Percentiles rank a stretch among this genome's conserved stretches.
phyloP scores from a whole-genome alignment of 2,329 filamentous ascomycete genomes.

The Colletotrichum agaves region DNA sequence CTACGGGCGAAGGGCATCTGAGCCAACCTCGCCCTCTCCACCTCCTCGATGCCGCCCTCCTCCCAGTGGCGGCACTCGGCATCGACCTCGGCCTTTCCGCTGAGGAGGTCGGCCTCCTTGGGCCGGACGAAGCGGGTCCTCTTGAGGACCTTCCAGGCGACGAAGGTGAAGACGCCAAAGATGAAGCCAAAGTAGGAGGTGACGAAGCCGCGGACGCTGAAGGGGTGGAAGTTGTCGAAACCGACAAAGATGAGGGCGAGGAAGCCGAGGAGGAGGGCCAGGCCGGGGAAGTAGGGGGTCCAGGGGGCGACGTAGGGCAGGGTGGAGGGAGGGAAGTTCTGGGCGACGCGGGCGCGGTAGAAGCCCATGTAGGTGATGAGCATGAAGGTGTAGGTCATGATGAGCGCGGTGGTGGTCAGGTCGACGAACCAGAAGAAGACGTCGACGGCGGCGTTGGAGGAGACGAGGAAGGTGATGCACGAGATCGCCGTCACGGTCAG shows the following conservation, averaged over 20 bases:
- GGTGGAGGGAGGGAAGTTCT: slow-evolving; percentile 58
- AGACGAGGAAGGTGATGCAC: slow-evolving; percentile 51
- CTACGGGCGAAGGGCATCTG: slow-evolving; percentile 49
- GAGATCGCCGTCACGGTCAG: slow-evolving; percentile 46
- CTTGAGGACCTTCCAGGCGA: slow-evolving; percentile 74
- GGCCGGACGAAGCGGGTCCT: slow-evolving; percentile 66
- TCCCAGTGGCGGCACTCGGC: slow-evolving; percentile 60
- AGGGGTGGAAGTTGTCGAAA: slow-evolving; percentile 65
- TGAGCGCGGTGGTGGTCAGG: slow-evolving; percentile 66
- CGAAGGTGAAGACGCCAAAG: slow-evolving; percentile 66
- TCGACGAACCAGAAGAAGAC: slow-evolving; percentile 58
- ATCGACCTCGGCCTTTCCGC: slow-evolving; percentile 73
- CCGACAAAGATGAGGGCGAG: slow-evolving; percentile 66
- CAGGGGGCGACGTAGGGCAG: slow-evolving; percentile 62
- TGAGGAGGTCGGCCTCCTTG: slow-evolving; percentile 69
- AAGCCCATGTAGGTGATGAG: slow-evolving; percentile 58
- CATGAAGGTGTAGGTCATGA: slow-evolving; percentile 68
- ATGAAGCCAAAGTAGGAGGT: slow-evolving; percentile 65
- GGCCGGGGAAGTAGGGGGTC: slow-evolving; percentile 63
- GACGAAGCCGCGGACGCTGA: slow-evolving; percentile 59
- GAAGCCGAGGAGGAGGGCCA: slow-evolving; percentile 57
- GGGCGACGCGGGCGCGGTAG: slow-evolving; percentile 63
- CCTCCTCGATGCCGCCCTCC: slow-evolving; percentile 58
- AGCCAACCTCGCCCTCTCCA: slow-evolving; percentile 50
- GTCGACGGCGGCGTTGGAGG: slow-evolving; percentile 49